Percentiles rank a stretch among this genome's conserved stretches.
Evolutionary conservation across 2,329 filamentous ascomycete species (phyloP).

Genomic region (Pyricularia grisea): DNA sequence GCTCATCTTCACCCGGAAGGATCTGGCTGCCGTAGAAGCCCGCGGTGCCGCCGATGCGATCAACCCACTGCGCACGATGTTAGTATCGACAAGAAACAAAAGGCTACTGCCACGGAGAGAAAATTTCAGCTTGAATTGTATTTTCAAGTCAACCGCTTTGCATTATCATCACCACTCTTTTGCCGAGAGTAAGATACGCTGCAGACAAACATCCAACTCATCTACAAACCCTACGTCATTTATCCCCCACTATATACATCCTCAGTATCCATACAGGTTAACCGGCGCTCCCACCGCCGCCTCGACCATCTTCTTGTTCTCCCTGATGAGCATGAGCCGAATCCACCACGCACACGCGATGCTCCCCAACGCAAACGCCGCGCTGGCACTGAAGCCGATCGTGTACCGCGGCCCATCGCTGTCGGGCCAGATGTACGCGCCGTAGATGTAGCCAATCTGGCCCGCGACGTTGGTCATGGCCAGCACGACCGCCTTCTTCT

Average conservation of each 20-base stretch:
- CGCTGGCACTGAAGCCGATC: conserved; percentile 1
- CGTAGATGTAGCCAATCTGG: conserved; percentile 3
- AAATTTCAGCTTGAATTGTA: neutral
- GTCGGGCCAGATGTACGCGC: conserved; percentile 2
- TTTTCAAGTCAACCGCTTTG: neutral
- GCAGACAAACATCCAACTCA: neutral
- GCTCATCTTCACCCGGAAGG: neutral
- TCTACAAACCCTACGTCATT: neutral
- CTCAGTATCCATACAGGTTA: neutral
- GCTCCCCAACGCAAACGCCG: conserved; percentile 4
- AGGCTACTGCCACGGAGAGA: neutral
- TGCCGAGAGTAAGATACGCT: neutral
- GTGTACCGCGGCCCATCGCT: neutral
- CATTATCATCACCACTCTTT: neutral
- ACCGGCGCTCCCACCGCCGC: neutral
- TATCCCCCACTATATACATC: neutral
- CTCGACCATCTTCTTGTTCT: conserved; percentile 14
- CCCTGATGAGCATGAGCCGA: conserved; percentile 10
- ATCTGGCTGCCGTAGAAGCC: conserved; percentile 6
- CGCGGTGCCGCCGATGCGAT: conserved; percentile 3
- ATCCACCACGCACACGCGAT: conserved; percentile 11
- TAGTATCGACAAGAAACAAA: neutral
- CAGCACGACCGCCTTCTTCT: conserved; percentile 41
- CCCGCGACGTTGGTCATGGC: conserved; percentile 39
- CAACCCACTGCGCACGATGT: conserved; percentile 3